These are phyloP conservation scores for Garcileccinum viscosum DNA, from an alignment of 1,284 basidiomycete genomes.

Conservation along the genomic window DNA sequence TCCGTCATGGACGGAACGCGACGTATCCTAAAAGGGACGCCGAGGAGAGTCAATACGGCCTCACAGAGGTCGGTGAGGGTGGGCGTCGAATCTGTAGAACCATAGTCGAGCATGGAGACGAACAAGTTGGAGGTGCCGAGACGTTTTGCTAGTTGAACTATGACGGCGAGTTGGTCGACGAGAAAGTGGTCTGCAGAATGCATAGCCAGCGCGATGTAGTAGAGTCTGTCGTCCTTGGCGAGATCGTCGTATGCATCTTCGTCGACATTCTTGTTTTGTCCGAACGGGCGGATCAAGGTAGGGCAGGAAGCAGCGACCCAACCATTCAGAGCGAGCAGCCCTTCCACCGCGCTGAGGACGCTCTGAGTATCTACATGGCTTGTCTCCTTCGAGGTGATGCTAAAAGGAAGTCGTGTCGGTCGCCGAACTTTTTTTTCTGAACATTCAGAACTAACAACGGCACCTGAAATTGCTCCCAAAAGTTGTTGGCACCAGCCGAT, in stretches of 20 bases:
- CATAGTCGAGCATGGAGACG: constrained; percentile 95
- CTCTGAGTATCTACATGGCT: constrained; percentile 88
- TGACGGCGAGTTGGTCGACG: constrained; percentile 94
- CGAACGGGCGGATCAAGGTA: constrained; percentile 88
- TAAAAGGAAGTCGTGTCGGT: constrained; percentile 38
- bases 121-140: constrained; percentile 89
- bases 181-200: constrained; percentile 98
- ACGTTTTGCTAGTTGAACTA: constrained; percentile 89
- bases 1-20: constrained; percentile 88
- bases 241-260: constrained; percentile 90
- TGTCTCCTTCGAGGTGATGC: constrained; percentile 82
- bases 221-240: constrained; percentile 80
- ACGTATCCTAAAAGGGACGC: constrained; percentile 89
- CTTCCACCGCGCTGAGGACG: constrained; percentile 86
- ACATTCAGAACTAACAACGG: constrained; percentile 70
- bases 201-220: constrained; percentile 91
- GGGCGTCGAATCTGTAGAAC: constrained; percentile 89
- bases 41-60: constrained; percentile 87
- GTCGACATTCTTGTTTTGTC: constrained; percentile 82
- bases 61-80: constrained; percentile 92
- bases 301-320: constrained; percentile 98
- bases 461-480: constrained; percentile 89
- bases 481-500: constrained; percentile 79
- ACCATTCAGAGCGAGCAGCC: constrained; percentile 90
- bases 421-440: not conserved